These are phyloP conservation scores for Paxillus rubicundulus DNA, from an alignment of 768 basidiomycete genomes.

Conservation along the genomic window DNA sequence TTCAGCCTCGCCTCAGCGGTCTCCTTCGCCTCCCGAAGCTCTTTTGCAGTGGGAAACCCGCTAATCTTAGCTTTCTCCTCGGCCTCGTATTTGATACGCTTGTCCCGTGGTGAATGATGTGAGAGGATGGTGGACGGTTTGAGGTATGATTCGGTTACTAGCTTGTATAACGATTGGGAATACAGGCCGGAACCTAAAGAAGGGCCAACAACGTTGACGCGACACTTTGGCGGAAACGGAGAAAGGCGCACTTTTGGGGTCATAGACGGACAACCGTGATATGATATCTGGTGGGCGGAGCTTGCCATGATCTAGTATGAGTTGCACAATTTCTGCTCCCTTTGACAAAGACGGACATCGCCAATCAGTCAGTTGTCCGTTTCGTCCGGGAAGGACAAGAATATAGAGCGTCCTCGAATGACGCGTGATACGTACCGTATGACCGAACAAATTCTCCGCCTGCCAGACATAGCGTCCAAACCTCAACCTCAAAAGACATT, in stretches of 20 bases:
- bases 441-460: constrained; percentile 69
- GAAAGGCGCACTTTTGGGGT: constrained; percentile 53
- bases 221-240: constrained; percentile 7
- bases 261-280: constrained; percentile 45
- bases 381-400: no score
- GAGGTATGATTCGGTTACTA: constrained; percentile 72
- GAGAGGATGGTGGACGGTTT: constrained; percentile 77
- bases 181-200: constrained; percentile 42
- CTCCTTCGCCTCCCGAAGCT: constrained; percentile 71
- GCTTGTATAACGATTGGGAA: constrained; percentile 60
- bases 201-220: neutral
- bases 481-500: constrained; percentile 77
- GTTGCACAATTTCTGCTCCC: constrained; percentile 74
- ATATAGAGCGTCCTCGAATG: neutral
- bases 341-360: constrained; percentile 25
- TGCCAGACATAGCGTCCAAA: constrained; percentile 82
- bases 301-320: constrained; percentile 83
- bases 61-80: constrained; percentile 73
- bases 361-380: neutral
- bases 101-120: constrained; percentile 78
- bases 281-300: constrained; percentile 73
- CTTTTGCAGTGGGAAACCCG: constrained; percentile 79
- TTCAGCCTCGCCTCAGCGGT: constrained; percentile 59
- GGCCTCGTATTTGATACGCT: constrained; percentile 73
- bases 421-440: constrained; percentile 47